phyloP scores from a whole-genome alignment of 1,284 basidiomycete species.

The Ganoderma multipileum region DNA sequence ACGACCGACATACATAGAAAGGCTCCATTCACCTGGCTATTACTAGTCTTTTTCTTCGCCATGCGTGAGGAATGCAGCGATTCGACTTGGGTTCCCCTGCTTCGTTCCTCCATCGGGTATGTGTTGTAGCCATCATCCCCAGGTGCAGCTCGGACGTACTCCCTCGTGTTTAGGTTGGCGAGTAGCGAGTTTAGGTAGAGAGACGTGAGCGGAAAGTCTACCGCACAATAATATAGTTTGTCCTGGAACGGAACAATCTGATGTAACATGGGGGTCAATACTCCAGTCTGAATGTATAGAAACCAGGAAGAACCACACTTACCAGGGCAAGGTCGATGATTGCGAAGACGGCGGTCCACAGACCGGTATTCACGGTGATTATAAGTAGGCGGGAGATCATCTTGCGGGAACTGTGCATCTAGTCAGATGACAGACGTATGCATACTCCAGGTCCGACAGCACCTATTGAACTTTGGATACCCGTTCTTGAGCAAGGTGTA shows the following conservation, averaged over 20 bases:
- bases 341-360: neutral
- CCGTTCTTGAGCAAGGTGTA: neutral
- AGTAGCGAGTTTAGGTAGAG: too few species aligned
- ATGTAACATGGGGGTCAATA: too few species aligned
- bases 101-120: neutral
- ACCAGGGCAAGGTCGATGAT: conserved; percentile 1
- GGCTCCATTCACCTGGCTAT: too few species aligned
- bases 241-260: too few species aligned
- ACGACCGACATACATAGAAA: too few species aligned
- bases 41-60: too few species aligned
- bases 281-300: too few species aligned
- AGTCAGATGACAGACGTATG: neutral
- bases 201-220: too few species aligned
- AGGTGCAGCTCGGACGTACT: neutral
- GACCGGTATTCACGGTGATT: neutral
- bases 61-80: too few species aligned
- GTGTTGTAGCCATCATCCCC: neutral
- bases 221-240: too few species aligned
- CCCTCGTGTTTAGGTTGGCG: too few species aligned
- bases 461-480: neutral
- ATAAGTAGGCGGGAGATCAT: neutral
- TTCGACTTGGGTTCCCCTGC: too few species aligned
- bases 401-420: neutral
- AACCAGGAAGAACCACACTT: neutral
- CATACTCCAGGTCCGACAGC: neutral